Evolutionary conservation across 2,329 filamentous ascomycete species (phyloP).

Genomic region (Aspergillus floridensis): DNA sequence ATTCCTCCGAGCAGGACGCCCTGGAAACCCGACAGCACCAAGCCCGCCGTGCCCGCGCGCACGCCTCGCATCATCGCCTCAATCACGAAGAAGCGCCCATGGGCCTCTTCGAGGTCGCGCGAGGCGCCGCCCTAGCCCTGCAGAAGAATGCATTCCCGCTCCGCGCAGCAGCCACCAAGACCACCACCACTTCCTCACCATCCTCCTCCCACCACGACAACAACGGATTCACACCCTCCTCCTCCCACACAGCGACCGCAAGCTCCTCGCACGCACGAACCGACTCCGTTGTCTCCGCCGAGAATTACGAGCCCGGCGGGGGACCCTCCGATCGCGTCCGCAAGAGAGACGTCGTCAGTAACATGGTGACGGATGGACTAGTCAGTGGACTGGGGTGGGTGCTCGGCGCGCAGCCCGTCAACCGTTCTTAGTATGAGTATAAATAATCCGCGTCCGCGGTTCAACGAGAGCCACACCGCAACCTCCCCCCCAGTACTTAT

Average conservation of each 20-base stretch:
- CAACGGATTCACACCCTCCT: background rate
- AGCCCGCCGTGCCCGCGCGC: slow-evolving; percentile 32
- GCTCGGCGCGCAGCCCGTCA: slow-evolving; percentile 52
- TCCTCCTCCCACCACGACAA: background rate
- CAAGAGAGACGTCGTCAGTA: slow-evolving; percentile 58
- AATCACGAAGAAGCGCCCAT: slow-evolving; percentile 48
- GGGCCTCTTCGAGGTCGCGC: slow-evolving; percentile 52
- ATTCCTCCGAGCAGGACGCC: slow-evolving; percentile 44
- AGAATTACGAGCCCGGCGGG: slow-evolving; percentile 17
- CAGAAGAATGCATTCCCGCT: slow-evolving; percentile 50
- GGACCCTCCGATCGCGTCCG: slow-evolving; percentile 35
- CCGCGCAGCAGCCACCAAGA: slow-evolving; percentile 15
- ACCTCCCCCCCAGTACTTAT: too few relatives aligned
- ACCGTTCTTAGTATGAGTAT: slow-evolving; percentile 21
- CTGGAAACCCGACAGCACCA: slow-evolving; percentile 44
- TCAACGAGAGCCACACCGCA: too few relatives aligned
- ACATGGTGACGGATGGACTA: slow-evolving; percentile 61
- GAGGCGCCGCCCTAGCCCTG: slow-evolving; percentile 49
- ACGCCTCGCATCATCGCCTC: slow-evolving; percentile 22
- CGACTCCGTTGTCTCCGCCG: slow-evolving; percentile 13
- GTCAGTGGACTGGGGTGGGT: slow-evolving; percentile 65
- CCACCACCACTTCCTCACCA: slow-evolving; percentile 12
- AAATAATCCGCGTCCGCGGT: too few relatives aligned
- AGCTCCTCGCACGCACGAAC: slow-evolving; percentile 10
- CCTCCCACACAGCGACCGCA: slow-evolving; percentile 12